Conservation (phyloP, 1,284 basidiomycete genomes). For the Agroathelia rolfsii region DNA sequence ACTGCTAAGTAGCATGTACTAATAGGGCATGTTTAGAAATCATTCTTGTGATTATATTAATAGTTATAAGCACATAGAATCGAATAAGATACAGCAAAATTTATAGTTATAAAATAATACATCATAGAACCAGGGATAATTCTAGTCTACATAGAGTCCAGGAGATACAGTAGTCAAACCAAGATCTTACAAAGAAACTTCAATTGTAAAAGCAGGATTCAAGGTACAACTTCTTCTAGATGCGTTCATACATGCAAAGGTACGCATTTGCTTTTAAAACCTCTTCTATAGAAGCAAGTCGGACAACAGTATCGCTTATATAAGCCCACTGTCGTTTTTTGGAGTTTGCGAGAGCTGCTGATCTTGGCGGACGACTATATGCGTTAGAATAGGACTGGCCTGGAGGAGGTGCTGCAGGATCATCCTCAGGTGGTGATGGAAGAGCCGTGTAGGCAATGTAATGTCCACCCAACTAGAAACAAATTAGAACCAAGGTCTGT, state of each 20-base stretch:
- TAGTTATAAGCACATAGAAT: too few relatives aligned
- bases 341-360: conserved; percentile 8
- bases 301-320: conserved; percentile 77
- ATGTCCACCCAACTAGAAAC: conserved; percentile 64
- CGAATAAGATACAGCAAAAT: too few relatives aligned
- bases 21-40: too few relatives aligned
- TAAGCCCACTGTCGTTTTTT: conserved; percentile 83
- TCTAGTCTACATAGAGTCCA: too few relatives aligned
- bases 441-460: conserved; percentile 76
- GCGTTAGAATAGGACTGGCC: conserved; percentile 11
- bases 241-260: conserved; percentile 80
- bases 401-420: conserved; percentile 10
- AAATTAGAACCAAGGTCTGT: conserved; percentile 7
- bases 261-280: conserved; percentile 87
- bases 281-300: conserved; percentile 74
- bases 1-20: too few relatives aligned
- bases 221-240: too few relatives aligned
- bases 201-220: too few relatives aligned
- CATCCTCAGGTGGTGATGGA: conserved; percentile 18
- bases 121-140: too few relatives aligned
- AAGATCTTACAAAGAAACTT: too few relatives aligned
- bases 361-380: conserved; percentile 5
- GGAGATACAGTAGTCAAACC: too few relatives aligned
- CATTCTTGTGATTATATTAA: too few relatives aligned
- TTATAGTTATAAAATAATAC: too few relatives aligned